phyloP scores from a whole-genome alignment of 2,329 filamentous ascomycete species.

The Eutypa lata region DNA sequence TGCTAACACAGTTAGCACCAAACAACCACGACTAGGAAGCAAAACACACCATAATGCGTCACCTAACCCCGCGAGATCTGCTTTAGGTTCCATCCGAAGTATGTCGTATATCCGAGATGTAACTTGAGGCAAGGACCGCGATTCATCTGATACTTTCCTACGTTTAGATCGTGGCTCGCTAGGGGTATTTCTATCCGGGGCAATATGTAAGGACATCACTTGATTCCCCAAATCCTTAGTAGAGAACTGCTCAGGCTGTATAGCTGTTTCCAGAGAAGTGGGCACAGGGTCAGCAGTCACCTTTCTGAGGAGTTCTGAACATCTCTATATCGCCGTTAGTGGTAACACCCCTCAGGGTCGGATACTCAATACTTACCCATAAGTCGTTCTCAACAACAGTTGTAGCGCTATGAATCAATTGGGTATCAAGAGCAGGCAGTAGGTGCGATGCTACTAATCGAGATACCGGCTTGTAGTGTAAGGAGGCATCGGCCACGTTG shows the following conservation, averaged over 20 bases:
- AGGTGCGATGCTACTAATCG: conserved; percentile 42
- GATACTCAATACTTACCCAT: conserved; percentile 31
- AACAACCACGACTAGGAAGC: conserved; percentile 4
- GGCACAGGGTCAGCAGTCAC: conserved; percentile 17
- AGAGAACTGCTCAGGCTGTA: conserved; percentile 21
- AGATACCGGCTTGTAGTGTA: conserved; percentile 29
- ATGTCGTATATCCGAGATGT: conserved; percentile 23
- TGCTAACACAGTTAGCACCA: conserved; percentile 31
- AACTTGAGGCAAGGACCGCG: conserved; percentile 19
- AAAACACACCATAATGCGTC: conserved; percentile 45
- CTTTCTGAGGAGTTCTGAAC: conserved; percentile 25
- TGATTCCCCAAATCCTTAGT: conserved; percentile 21
- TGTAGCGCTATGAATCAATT: conserved; percentile 27
- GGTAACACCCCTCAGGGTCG: conserved; percentile 11
- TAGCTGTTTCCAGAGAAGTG: conserved; percentile 8
- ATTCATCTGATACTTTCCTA: conserved; percentile 25
- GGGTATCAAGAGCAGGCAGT: conserved; percentile 37
- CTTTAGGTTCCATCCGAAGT: conserved; percentile 23
- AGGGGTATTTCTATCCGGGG: conserved; percentile 1
- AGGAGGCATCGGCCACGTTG: conserved; percentile 34
- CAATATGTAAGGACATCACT: conserved; percentile 18
- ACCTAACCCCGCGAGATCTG: conserved; percentile 28
- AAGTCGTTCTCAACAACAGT: conserved; percentile 36
- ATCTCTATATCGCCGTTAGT: conserved; percentile 26
- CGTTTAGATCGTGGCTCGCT: conserved; percentile 26